Conservation (phyloP, 768 basidiomycete species). For the Pluteus cervinus region DNA sequence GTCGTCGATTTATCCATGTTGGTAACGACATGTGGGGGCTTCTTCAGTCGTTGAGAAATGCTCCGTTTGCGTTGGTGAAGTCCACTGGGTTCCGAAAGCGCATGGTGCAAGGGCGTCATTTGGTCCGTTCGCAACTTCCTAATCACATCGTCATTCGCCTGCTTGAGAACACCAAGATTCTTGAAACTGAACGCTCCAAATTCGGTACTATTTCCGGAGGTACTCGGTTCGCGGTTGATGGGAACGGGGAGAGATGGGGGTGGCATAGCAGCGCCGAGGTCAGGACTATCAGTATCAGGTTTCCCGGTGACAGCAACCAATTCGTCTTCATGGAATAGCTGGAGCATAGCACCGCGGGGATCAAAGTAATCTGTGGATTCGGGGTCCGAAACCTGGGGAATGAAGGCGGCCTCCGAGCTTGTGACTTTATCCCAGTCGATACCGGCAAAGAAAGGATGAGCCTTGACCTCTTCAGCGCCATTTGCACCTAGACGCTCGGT, state of each 20-base stretch:
- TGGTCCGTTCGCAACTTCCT: conserved; percentile 92
- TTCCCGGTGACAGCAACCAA: conserved; percentile 48
- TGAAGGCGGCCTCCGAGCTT: conserved; percentile 85
- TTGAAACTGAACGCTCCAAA: conserved; percentile 99
- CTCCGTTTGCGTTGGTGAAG: conserved; percentile 69
- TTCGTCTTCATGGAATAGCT: conserved; percentile 90
- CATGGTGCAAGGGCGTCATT: conserved; percentile 69
- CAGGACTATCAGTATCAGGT: conserved; percentile 41
- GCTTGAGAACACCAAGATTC: conserved; percentile 92
- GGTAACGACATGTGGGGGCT: conserved; percentile 74
- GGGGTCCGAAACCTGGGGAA: conserved; percentile 91
- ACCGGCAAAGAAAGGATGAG: conserved; percentile 82
- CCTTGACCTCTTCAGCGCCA: conserved; percentile 90
- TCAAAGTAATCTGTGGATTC: conserved; percentile 99
- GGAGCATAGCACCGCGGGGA: conserved; percentile 85
- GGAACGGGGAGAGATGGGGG: conserved; percentile 39
- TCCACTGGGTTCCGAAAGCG: conserved; percentile 57
- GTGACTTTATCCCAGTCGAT: conserved; percentile 95
- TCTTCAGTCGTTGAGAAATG: conserved; percentile 76
- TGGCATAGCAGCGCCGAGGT: conserved; percentile 31
- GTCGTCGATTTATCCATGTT: conserved; percentile 55
- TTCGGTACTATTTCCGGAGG: conserved; percentile 71
- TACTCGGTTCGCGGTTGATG: conserved; percentile 33
- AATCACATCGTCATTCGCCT: conserved; percentile 98
- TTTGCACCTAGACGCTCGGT: conserved; percentile 72